A percentile compares a stretch with the other conserved stretches of the same genome.
phyloP scores from a whole-genome alignment of 176 grass and related monocot species.

The Ensete glaucum region DNA sequence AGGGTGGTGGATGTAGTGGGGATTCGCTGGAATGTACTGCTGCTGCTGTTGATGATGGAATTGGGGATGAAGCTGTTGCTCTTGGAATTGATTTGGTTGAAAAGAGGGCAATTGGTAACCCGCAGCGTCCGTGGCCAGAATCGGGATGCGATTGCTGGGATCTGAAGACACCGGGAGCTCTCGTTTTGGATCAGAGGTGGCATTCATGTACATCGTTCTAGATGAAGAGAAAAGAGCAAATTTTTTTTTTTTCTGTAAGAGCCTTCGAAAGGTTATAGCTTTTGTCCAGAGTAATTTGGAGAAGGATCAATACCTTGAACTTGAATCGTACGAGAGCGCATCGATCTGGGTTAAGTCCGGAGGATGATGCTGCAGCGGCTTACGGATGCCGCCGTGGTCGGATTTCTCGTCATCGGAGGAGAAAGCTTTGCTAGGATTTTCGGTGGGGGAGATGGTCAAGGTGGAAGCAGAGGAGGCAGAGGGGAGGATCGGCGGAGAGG shows the following conservation, averaged over 20 bases:
- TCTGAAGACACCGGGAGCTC: slow-evolving; percentile 9
- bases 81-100: slow-evolving; percentile 40
- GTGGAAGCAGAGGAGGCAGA: slow-evolving; percentile 29
- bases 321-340: slow-evolving; percentile 30
- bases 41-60: slow-evolving; percentile 44
- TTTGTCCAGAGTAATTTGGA: not conserved
- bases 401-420: slow-evolving; percentile 70
- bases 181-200: slow-evolving; percentile 1
- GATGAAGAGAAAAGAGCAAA: not conserved
- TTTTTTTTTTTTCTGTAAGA: not conserved
- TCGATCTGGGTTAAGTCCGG: not conserved
- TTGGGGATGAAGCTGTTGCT: slow-evolving; percentile 31
- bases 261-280: not conserved
- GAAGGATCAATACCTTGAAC: slow-evolving; percentile 41
- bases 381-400: slow-evolving; percentile 50
- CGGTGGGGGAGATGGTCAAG: slow-evolving; percentile 41
- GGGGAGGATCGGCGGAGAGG: slow-evolving; percentile 29
- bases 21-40: slow-evolving; percentile 40
- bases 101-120: slow-evolving; percentile 32
- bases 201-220: slow-evolving; percentile 8
- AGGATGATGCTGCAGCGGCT: slow-evolving; percentile 28
- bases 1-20: slow-evolving; percentile 77
- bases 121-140: slow-evolving; percentile 33
- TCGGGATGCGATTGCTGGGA: slow-evolving; percentile 34
- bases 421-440: slow-evolving; percentile 36